Base-by-base conservation (phyloP, 768 basidiomycete species). In the Xerocomus brunneocitrinus region DNA sequence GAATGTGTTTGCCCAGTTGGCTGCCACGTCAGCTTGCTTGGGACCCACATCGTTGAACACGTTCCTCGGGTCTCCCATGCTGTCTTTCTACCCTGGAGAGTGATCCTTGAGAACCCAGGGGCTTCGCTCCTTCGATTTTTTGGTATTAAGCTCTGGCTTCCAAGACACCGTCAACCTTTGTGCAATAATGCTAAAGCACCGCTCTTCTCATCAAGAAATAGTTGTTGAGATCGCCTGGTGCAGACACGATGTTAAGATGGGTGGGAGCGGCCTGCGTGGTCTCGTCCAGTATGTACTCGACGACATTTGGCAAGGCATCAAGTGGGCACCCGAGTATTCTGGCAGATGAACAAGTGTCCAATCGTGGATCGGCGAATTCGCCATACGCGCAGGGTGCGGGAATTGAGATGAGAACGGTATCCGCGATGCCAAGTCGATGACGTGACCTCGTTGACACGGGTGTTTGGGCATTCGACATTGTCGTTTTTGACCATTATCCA, bases 231-330 rank as follows among this genome's bases (percentile, higher is more conserved):
- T 82, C 39, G 75, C 80, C 14, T 28, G 12, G 6, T 41, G 19
- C 3, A 10, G 38, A 39, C 19, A 22, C 22, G 40, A 22, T 41
- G 40, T 41, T 41, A 41, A 9, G 41, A 27, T 7, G 41, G 41
- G 25, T 24, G 41, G 14, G 41, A 25, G 12, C 40, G 10, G 2
- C 19, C n/a, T 25, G 24, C 6, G 38, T 25, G 24, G 8, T 42
- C 14, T 36, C 16, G 39, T 3, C n/a, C 19, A n/a, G 32, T 82
- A 79, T 80, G 80, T 82, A 61, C 71, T 81, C 50, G 81, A 82
- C 58, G 79, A 82, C 62, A 80, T 82, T 50, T 82, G 80, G 81
- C 80, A 82, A 56, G 81, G 76, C 44, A 31, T 28, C 42, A 43
- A 43, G 14, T 28, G 32, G 73, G 76, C 44, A 79, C 76, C 60